Evolutionary conservation across 2,329 filamentous ascomycete species (phyloP).

Genomic region (Aspergillaceae sp.): DNA sequence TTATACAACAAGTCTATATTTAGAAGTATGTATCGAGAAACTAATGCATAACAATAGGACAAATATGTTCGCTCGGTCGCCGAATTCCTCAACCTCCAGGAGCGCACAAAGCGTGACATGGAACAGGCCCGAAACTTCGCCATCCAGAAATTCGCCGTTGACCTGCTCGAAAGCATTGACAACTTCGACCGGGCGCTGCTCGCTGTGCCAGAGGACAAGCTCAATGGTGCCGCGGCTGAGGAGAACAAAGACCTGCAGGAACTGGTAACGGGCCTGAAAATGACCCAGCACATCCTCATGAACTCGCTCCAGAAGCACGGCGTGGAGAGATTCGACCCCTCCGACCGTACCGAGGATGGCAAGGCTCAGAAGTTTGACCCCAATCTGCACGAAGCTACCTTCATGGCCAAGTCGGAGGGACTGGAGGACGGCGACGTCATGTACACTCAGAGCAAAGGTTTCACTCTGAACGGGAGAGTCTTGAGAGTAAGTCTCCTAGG

Average conservation of each 20-base stretch:
- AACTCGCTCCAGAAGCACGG: slow-evolving; percentile 88
- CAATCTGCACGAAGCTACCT: slow-evolving; percentile 92
- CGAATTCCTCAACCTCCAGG: slow-evolving; percentile 96
- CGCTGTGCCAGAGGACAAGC: slow-evolving; percentile 67
- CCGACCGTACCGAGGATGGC: slow-evolving; percentile 33
- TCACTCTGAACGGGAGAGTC: slow-evolving; percentile 82
- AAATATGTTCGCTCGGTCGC: slow-evolving; percentile 89
- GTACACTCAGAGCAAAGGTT: slow-evolving; percentile 90
- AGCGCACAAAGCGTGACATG: slow-evolving; percentile 84
- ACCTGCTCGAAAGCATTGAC: slow-evolving; percentile 90
- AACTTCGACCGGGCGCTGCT: slow-evolving; percentile 89
- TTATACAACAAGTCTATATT: no score
- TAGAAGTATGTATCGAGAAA: no score
- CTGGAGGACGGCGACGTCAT: slow-evolving; percentile 90
- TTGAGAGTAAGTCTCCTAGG: slow-evolving; percentile 49
- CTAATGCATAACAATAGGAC: slow-evolving; percentile 51
- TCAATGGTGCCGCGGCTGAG: slow-evolving; percentile 48
- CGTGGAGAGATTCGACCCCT: slow-evolving; percentile 77
- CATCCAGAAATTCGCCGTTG: slow-evolving; percentile 87
- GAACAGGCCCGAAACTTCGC: slow-evolving; percentile 83
- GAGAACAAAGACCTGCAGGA: slow-evolving; percentile 63
- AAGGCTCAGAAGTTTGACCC: slow-evolving; percentile 84
- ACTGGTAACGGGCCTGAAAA: slow-evolving; percentile 82
- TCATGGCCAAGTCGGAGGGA: slow-evolving; percentile 77
- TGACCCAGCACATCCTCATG: slow-evolving; percentile 88